Evolutionary conservation across 768 basidiomycete species (phyloP).

Genomic region (Tulasnella sp.): DNA sequence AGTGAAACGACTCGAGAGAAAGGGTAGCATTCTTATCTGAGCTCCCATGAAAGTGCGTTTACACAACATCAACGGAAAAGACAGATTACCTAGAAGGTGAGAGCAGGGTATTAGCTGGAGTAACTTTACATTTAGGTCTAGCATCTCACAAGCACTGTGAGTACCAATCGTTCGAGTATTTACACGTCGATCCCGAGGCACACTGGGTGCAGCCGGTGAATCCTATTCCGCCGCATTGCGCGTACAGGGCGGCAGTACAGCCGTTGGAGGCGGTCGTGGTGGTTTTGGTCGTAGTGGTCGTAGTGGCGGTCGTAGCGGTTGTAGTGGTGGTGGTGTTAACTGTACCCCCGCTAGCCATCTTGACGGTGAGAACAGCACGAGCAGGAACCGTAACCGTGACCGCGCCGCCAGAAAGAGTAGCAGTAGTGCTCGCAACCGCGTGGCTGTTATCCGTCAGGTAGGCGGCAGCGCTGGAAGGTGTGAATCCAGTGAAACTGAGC

Average conservation of each 20-base stretch:
- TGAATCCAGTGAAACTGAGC: neutral
- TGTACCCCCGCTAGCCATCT: neutral
- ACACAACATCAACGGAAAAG: too few species aligned
- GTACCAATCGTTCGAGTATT: neutral
- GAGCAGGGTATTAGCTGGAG: too few species aligned
- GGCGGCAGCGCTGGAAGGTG: neutral
- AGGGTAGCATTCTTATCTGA: too few species aligned
- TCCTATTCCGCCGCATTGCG: constrained; percentile 8
- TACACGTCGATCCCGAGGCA: constrained; percentile 11
- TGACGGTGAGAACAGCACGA: neutral
- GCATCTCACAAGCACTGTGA: neutral
- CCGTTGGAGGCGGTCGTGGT: neutral
- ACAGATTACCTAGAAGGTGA: too few species aligned
- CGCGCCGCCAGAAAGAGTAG: neutral
- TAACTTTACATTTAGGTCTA: too few species aligned
- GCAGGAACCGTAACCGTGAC: neutral
- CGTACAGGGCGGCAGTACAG: neutral
- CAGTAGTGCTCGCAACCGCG: neutral
- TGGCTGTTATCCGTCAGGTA: neutral
- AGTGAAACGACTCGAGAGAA: too few species aligned
- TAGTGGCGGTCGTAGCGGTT: neutral
- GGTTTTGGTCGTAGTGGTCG: neutral
- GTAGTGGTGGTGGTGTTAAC: neutral
- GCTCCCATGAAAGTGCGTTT: too few species aligned
- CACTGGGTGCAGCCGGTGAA: constrained; percentile 14